Evolutionary conservation across 2,329 filamentous ascomycete species (phyloP).

Genomic region (Mariannaea sp.): DNA sequence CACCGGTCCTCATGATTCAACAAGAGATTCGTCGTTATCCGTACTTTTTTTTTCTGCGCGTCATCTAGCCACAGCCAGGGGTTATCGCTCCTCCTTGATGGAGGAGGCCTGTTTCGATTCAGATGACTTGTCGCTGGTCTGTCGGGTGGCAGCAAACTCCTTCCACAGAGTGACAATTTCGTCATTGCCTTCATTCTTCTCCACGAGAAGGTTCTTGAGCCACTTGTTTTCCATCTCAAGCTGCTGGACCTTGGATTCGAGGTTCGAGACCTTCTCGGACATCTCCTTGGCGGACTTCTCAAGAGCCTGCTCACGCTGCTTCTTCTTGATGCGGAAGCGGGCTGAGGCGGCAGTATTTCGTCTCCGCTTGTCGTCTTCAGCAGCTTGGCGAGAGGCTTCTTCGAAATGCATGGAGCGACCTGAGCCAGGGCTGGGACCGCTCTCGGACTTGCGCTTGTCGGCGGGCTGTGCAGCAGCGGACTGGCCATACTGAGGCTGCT

Average conservation of each 20-base stretch:
- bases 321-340: constrained; percentile 93
- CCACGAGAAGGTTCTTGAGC: constrained; percentile 79
- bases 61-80: neutral
- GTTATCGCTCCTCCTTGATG: constrained; percentile 37
- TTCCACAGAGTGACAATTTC: constrained; percentile 57
- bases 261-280: constrained; percentile 73
- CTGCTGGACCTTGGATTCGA: constrained; percentile 75
- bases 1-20: constrained; percentile 22
- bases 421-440: constrained; percentile 39
- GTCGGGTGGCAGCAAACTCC: constrained; percentile 51
- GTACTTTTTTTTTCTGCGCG: constrained; percentile 21
- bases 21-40: constrained; percentile 21
- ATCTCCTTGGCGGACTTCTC: constrained; percentile 84
- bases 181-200: constrained; percentile 73
- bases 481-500: constrained; percentile 40
- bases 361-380: constrained; percentile 88
- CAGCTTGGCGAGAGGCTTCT: constrained; percentile 72
- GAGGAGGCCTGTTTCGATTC: constrained; percentile 34
- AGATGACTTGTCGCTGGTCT: constrained; percentile 40
- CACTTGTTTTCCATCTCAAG: constrained; percentile 85
- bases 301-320: constrained; percentile 87
- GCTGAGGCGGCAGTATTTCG: constrained; percentile 88
- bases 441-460: constrained; percentile 55
- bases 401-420: constrained; percentile 63
- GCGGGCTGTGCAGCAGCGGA: constrained; percentile 38